phyloP scores from a whole-genome alignment of 495 filamentous ascomycete genomes.

The Venustampulla echinocandica region DNA sequence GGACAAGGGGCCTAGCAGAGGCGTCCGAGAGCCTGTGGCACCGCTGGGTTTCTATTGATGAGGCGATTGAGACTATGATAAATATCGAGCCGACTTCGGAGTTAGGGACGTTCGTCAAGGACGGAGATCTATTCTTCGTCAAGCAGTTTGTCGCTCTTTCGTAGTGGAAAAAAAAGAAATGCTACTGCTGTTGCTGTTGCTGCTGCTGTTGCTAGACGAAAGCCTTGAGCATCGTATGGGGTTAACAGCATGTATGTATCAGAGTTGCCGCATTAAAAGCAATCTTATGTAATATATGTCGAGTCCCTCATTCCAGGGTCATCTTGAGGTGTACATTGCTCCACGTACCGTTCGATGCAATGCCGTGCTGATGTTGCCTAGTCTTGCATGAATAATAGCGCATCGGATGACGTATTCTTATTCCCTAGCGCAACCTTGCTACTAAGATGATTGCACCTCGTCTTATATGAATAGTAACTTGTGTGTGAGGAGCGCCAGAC shows the following conservation, averaged over 20 bases:
- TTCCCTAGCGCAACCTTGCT: neutral
- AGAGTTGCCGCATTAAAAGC: too few species aligned
- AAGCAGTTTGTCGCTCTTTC: slow-evolving; percentile 7
- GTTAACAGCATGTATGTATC: too few species aligned
- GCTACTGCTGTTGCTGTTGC: too few species aligned
- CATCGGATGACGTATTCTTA: neutral
- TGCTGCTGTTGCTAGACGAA: too few species aligned
- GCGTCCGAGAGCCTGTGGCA: slow-evolving; percentile 20
- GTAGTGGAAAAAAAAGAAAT: too few species aligned
- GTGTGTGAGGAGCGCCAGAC: neutral
- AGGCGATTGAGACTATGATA: slow-evolving; percentile 18
- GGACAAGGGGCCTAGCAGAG: slow-evolving; percentile 6
- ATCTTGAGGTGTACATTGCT: too few species aligned
- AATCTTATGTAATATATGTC: too few species aligned
- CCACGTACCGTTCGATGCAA: too few species aligned
- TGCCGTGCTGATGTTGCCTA: neutral
- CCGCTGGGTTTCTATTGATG: slow-evolving; percentile 16
- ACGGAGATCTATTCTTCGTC: slow-evolving; percentile 20
- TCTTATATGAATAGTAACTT: neutral
- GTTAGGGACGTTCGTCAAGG: slow-evolving; percentile 21
- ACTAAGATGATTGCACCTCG: neutral
- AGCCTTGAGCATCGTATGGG: too few species aligned
- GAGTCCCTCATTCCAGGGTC: too few species aligned
- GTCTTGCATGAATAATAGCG: neutral
- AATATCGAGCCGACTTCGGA: slow-evolving; percentile 17